Percentiles rank a stretch among this genome's conserved stretches.
Evolutionary conservation across 2,329 filamentous ascomycete species (phyloP).

Genomic region (Plenodomus tracheiphilus): DNA sequence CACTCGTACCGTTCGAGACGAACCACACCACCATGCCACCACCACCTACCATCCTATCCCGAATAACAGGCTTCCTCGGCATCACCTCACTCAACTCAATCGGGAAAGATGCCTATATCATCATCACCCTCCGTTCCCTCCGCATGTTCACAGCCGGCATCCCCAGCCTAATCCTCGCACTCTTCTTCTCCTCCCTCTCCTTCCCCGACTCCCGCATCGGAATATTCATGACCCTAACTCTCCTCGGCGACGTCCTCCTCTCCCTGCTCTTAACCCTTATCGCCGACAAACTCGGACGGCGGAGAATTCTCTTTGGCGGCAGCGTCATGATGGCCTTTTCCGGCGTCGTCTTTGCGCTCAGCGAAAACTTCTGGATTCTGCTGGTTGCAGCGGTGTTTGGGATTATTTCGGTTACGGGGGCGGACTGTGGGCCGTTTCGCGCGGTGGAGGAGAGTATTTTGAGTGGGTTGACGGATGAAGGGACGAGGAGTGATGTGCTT

Average conservation of each 20-base stretch:
- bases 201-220: conserved; percentile 44
- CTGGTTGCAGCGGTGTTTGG: conserved; percentile 44
- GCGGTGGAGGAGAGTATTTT: conserved; percentile 43
- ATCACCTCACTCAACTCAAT: conserved; percentile 36
- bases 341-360: conserved; percentile 41
- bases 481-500: conserved; percentile 43
- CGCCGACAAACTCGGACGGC: conserved; percentile 42
- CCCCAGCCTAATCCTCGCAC: conserved; percentile 42
- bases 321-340: conserved; percentile 42
- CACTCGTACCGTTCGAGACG: background rate
- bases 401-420: conserved; percentile 43
- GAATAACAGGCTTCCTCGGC: conserved; percentile 35
- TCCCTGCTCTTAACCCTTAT: conserved; percentile 44
- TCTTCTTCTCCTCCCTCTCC: conserved; percentile 43
- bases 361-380: conserved; percentile 44
- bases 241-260: conserved; percentile 45
- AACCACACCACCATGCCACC: background rate
- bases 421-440: conserved; percentile 40
- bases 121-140: conserved; percentile 47
- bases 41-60: conserved; percentile 19
- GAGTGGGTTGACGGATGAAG: conserved; percentile 40
- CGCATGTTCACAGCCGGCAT: conserved; percentile 45
- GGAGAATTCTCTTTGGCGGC: conserved; percentile 41
- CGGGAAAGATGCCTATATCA: conserved; percentile 43
- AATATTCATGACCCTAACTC: conserved; percentile 47